Evolutionary conservation across 2,329 filamentous ascomycete species (phyloP), one percentile per base, ranked within the genome.

Genomic region (Ceratocystis papillata): DNA sequence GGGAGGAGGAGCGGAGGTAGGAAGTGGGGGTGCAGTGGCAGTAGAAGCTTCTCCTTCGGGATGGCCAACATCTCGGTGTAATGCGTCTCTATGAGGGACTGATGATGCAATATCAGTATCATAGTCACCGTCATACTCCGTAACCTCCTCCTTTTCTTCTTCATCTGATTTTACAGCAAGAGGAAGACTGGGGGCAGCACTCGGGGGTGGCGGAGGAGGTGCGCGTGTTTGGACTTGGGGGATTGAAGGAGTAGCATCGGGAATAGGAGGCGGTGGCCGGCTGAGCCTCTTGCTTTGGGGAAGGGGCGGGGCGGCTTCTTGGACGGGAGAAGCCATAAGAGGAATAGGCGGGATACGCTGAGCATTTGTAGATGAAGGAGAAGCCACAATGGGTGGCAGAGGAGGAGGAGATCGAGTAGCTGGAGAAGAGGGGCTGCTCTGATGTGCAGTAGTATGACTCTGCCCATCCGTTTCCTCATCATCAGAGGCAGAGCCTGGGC

Each of bases 101-200:
- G 90, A 87, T n/a, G 92, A 90, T 1, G 88, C 92, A 73, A 97
- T 97, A 73, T 97, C 94, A 5, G 94, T 97, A 71, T 97, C 94
- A 73, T 97, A 97, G 73, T 97, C 94, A 5, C 93, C 94, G 73
- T 99, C 94, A 72, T 97, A 97, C 73, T 96, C 93, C 0, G 90
- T 95, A 44, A 90, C 82, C 72, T 95, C 91, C 67, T 88, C 90
- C 15, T 87, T 86, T 41, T 85, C 85, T 41, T 88, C 87, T 28
- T 77, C 81, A 68, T 78, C 78, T 67, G 77, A 75, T 8, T 72
- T 70, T 6, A 5, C 55, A 10, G 75, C 75, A 68, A 80, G 72
- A 65, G 76, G 70, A 28, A 81, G 77, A 12, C 79, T 76, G 10
- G 76, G 70, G 1, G 74, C 71, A 61, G 77, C 77, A 59, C 15